A percentile compares a stretch with the other conserved stretches of the same genome.
Evolutionary conservation across 495 filamentous ascomycete species (phyloP).

Genomic region (Jackrogersella minutella): DNA sequence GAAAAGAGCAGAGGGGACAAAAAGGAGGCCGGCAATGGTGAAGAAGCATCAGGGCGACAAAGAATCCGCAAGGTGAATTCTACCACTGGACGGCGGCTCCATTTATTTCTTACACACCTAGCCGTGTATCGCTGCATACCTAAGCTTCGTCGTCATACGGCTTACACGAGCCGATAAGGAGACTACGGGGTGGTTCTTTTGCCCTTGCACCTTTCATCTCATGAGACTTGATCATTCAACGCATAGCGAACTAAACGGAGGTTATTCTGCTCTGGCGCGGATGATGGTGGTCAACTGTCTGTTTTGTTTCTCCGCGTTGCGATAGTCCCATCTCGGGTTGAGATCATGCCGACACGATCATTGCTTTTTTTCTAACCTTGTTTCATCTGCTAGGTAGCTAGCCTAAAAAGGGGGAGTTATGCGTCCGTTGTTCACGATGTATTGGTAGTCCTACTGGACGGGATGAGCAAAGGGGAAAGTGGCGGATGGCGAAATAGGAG

Average conservation of each 20-base stretch:
- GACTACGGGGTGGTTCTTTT: slow-evolving; percentile 23
- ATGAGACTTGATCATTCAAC: slow-evolving; percentile 12
- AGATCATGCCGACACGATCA: slow-evolving; percentile 33
- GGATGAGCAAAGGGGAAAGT: slow-evolving; percentile 1
- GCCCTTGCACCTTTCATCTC: slow-evolving; percentile 15
- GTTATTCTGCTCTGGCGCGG: slow-evolving; percentile 13
- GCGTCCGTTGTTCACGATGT: slow-evolving; percentile 1
- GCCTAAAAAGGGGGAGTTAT: slow-evolving; percentile 2
- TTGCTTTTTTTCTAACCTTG: slow-evolving; percentile 20
- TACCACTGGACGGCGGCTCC: slow-evolving; percentile 31
- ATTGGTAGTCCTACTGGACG: slow-evolving; percentile 7
- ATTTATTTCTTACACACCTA: slow-evolving; percentile 17
- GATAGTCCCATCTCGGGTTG: slow-evolving; percentile 13
- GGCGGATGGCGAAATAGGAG: slow-evolving; percentile 10
- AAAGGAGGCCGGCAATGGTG: slow-evolving; percentile 9
- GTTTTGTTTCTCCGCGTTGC: slow-evolving; percentile 9
- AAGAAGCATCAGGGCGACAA: slow-evolving; percentile 17
- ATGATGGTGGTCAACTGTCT: slow-evolving; percentile 24
- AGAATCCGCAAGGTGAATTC: not conserved
- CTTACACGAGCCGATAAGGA: slow-evolving; percentile 11
- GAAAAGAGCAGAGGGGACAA: not conserved
- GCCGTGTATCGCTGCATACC: slow-evolving; percentile 30
- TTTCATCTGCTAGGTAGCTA: slow-evolving; percentile 24
- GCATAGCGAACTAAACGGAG: slow-evolving; percentile 29
- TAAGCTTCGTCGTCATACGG: slow-evolving; percentile 22